Evolutionary conservation across 768 basidiomycete species (phyloP).

Genomic region (Lentinula aciculospora): DNA sequence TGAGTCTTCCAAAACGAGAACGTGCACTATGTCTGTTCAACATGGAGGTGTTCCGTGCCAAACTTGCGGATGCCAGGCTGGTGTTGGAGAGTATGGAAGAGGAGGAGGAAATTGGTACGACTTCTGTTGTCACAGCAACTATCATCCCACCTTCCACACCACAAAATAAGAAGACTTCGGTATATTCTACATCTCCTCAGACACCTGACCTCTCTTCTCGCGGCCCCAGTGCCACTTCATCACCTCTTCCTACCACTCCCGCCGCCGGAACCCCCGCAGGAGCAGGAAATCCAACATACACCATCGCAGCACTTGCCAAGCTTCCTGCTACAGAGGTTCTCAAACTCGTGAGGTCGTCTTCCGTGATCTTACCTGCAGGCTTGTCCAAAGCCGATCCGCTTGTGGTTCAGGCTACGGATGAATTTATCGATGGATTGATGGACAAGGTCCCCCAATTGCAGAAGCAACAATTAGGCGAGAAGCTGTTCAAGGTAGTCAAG

Average conservation of each 20-base stretch:
- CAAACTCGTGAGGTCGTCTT: constrained; percentile 49
- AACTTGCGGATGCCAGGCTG: constrained; percentile 76
- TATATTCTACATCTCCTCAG: constrained; percentile 46
- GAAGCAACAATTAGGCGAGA: constrained; percentile 80
- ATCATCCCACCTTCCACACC: constrained; percentile 49
- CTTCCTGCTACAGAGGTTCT: constrained; percentile 76
- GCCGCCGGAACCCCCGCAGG: constrained; percentile 61
- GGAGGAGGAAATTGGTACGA: constrained; percentile 25
- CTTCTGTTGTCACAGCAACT: constrained; percentile 19
- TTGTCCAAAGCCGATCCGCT: constrained; percentile 67
- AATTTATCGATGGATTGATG: constrained; percentile 60
- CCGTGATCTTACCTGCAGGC: constrained; percentile 42
- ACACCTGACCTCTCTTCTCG: constrained; percentile 76
- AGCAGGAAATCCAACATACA: constrained; percentile 47
- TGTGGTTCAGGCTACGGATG: constrained; percentile 63
- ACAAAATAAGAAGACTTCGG: constrained; percentile 46
- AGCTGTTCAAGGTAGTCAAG: constrained; percentile 68
- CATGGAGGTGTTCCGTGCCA: constrained; percentile 66
- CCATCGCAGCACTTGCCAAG: constrained; percentile 64
- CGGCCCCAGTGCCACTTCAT: constrained; percentile 66
- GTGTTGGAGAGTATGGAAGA: constrained; percentile 73
- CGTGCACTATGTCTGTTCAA: constrained; percentile 92
- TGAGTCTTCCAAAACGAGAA: constrained; percentile 85
- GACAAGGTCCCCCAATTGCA: constrained; percentile 52
- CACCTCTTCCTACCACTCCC: constrained; percentile 60